Base-by-base conservation (phyloP, 352 stramenopile species). In the Phytopythium vexans region DNA sequence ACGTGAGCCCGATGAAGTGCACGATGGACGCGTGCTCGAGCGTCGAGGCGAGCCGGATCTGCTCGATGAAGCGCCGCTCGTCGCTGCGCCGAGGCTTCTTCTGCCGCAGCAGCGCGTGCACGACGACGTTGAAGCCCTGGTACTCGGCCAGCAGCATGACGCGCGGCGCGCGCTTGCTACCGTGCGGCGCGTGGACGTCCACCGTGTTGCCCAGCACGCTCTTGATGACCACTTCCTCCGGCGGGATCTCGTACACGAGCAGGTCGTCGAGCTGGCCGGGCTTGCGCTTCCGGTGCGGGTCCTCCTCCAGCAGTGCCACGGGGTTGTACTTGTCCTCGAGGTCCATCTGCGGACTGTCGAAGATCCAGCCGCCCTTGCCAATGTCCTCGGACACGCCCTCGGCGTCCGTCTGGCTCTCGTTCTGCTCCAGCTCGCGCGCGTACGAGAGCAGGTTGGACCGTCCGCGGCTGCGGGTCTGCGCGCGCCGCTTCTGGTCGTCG, bases 1-100 rank as follows among this genome's bases (percentile, higher is more conserved):
- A 82, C 4, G 76, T 88, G n/a, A 91, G 49, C 1, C 80, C 80
- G 52, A 91, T 87, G 53, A 91, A 91, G 58, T 91, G 80, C 16
- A 91, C 80, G 52, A 91, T 82, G 1, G 71, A 83, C 31, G 74
- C 61, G 36, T 91, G 80, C 31, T 91, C 80, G 0, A 91, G 51
- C 3, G 68, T 56, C 1, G 77, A 74, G 16, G 80, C 77, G 12
- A 91, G 56, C 6, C 80, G 77, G 12, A 88, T 81, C 58, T 88
- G 80, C 55, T 86, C 80, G 1, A 91, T 60, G 36, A 88, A 88
- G 46, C 66, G 69, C 32, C 67, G 67, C 55, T 91, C 80, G 0
- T 72, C 46, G 8, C 69, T 64, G 6, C 53, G 48, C 11, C 53
- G 52, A 9, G 66, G 49, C 45, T 80, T 77, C 51, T 84, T 86